These are phyloP conservation scores for Didymella exigua DNA, from an alignment of 2,329 filamentous ascomycete species.

Conservation along the genomic window DNA sequence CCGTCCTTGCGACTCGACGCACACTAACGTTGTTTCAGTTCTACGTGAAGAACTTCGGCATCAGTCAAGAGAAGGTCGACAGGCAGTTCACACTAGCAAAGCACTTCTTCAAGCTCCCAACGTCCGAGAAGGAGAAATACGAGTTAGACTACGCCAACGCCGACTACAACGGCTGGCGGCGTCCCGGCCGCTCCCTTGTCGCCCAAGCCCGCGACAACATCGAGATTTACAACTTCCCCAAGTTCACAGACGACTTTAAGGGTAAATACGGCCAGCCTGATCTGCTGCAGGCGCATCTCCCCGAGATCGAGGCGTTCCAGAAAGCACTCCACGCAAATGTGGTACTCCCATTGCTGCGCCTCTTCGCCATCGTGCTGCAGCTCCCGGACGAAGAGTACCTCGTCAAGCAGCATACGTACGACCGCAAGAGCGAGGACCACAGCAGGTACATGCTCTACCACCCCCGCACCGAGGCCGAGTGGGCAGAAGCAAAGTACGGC, in stretches of 20 bases:
- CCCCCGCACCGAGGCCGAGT: conserved; percentile 56
- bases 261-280: conserved; percentile 47
- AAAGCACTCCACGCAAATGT: conserved; percentile 59
- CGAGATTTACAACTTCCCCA: conserved; percentile 66
- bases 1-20: not conserved
- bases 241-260: conserved; percentile 65
- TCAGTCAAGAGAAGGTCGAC: conserved; percentile 65
- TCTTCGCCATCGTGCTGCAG: conserved; percentile 67
- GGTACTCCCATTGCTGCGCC: conserved; percentile 61
- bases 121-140: conserved; percentile 65
- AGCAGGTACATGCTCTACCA: conserved; percentile 68
- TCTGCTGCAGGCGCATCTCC: conserved; percentile 49
- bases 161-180: conserved; percentile 59
- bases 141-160: conserved; percentile 52
- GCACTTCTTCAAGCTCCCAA: conserved; percentile 62
- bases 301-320: conserved; percentile 63
- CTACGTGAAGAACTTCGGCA: conserved; percentile 65
- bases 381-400: conserved; percentile 65
- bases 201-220: conserved; percentile 58
- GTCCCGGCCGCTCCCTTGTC: conserved; percentile 42
- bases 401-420: conserved; percentile 62
- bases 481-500: conserved; percentile 50
- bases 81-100: conserved; percentile 66
- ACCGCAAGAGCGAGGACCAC: conserved; percentile 64
- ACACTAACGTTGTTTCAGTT: conserved; percentile 53